A percentile compares a stretch with the other conserved stretches of the same genome.
phyloP scores from a whole-genome alignment of 169 alveolate genomes.

The Eimeria acervulina region DNA sequence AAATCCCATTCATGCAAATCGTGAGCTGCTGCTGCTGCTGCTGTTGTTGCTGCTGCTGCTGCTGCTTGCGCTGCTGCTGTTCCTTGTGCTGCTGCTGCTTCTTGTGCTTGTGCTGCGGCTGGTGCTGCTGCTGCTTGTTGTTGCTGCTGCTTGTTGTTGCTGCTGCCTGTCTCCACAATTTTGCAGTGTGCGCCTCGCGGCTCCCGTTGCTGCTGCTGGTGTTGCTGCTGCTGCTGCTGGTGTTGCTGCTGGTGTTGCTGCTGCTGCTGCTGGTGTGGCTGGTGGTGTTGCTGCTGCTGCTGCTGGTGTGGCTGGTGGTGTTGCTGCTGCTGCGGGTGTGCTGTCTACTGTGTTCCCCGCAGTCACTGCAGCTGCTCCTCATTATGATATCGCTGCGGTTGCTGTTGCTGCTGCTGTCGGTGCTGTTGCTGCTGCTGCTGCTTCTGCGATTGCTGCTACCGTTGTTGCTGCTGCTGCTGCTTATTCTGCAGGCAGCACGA shows the following conservation, averaged over 20 bases:
- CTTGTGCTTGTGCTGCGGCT: neutral
- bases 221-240: neutral
- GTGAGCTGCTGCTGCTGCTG: constrained; percentile 35
- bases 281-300: too few relatives aligned
- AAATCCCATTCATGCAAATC: constrained; percentile 18
- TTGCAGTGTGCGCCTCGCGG: neutral
- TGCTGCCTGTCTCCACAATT: neutral
- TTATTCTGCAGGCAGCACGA: constrained; percentile 29
- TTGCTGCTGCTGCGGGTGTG: neutral
- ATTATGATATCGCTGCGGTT: neutral
- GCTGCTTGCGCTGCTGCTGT: too few relatives aligned
- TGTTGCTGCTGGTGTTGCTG: neutral
- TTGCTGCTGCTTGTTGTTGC: neutral
- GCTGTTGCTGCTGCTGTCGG: neutral
- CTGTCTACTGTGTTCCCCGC: neutral
- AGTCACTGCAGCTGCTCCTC: neutral
- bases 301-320: neutral
- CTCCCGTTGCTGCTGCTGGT: neutral
- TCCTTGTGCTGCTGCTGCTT: neutral
- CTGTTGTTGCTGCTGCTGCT: too few relatives aligned
- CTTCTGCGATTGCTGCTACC: too few relatives aligned
- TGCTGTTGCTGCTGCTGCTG: neutral
- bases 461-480: neutral
- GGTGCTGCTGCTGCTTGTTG: too few relatives aligned
- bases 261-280: neutral